Evolutionary conservation across 1,139 yeast species (phyloP), one percentile per base, ranked within the genome.

Genomic region (Meyerozyma guilliermondii): DNA sequence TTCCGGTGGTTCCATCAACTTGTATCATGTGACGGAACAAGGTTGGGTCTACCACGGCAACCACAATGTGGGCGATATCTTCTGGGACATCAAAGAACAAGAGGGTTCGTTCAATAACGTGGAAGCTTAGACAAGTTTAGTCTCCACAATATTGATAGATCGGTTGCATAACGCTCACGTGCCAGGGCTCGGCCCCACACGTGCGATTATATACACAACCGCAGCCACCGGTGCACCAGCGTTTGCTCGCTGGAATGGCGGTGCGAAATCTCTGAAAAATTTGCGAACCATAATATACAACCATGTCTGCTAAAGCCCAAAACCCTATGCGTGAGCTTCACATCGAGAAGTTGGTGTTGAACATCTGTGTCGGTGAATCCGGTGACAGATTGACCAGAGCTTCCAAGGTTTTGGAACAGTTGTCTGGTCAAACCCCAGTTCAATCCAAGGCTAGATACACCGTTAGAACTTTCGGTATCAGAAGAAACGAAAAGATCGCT

Each of bases 361-460:
- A 92, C 94, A 92, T 92, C 79, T 91, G 96, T 77, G 98, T 92
- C 76, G 99, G 99, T 82, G 98, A 92, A 80, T 91, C 98, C 76
- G 99, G 99, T 83, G 99, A 92, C 78, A 87, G 98, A 84, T 88
- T 92, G 77, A 92, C 99, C 82, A 92, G 99, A 87, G 99, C 98
- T 66, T 94, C 98, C 71, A 92, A 92, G 85, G 98, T 92, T 67
- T 84, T 92, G 72, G 99, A 92, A 81, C 98, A 94, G 82, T 87
- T 92, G 68, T 91, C 98, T 62, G 98, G 98, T 89, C 99, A 92
- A 81, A 92, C 98, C 66, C 98, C 98, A 74, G 99, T 92, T 65
- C 96, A 88, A 79, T 91, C 98, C 66, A 92, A 94, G 86, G 98
- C 98, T 66, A 87, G 98, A 82, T 92, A 92, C 89, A 92, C 98